Evolutionary conservation across 73 alveolate genomes (phyloP), one percentile per base, ranked within the genome.

Genomic region (Paramecium bursaria): DNA sequence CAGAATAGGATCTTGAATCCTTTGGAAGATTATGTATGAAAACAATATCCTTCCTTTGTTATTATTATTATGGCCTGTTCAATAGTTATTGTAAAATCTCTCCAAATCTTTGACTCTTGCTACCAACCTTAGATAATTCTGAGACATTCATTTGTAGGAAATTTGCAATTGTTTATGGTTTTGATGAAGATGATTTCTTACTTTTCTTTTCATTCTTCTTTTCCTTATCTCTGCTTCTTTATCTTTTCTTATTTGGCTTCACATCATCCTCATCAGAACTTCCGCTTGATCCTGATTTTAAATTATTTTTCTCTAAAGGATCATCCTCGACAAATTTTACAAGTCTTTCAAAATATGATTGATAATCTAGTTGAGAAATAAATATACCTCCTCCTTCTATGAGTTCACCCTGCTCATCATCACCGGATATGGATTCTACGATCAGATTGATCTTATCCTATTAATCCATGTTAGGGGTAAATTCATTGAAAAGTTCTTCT

Each of bases 211-310:
- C 27, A n/a, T 57, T 67, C 50, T 67, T 67, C 25, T 67, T 67
- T 42, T 67, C 82, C 25, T 47, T 31, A 14, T 67, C 82, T 67
- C 82, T 67, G 82, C 82, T 67, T 67, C 82, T 67, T 39, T 67
- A 53, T 67, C 82, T 31, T 35, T 67, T 42, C 19, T 67, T 44
- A 39, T 67, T 67, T 21, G 27, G 33, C 14, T 67, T 11, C 14
- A 31, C 17, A 42, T 67, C 82, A n/a, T 67, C 82, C 48, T 67
- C 82, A 42, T 67, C 82, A 2, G 82, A 67, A 42, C 82, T 67
- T 5, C 82, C 82, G 0, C 60, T 39, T 17, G 82, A 67, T 4
- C 82, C 44, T 31, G 26, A 19, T 14, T 67, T 67, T n/a, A 67
- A 57, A 21, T 67, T 67, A 47, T 67, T 67, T 67, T 67, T 67